Base-by-base conservation (phyloP, 2,329 filamentous ascomycete species). In the Grosmannia clavigera region DNA sequence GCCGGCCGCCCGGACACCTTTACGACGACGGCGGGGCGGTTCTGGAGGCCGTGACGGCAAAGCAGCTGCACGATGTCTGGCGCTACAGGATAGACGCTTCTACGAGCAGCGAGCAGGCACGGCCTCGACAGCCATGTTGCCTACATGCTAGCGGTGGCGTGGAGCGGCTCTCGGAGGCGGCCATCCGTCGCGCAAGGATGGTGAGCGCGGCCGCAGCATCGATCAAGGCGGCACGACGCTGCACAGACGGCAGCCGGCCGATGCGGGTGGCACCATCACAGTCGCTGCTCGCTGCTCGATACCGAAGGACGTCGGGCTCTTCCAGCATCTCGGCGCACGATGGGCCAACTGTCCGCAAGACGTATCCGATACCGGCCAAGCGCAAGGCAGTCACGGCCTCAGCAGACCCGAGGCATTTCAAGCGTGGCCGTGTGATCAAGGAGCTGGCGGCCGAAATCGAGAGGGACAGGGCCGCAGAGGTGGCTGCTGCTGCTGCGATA, bases 1-100 rank as follows among this genome's bases (percentile, higher is more conserved):
- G 43, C 3, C 61, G 46, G 14, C 64, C 67, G 25, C 68, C 67
- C 0, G 70, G 70, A 5, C 62, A 61, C 38, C 67, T 67, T 11
- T 68, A 67, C 16, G 62, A 62, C 51, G 65, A 65, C 12, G 65
- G 67, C 5, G 63, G 58, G 33, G 62, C 61, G 9, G 31, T 60
- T 9, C 56, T 62, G 29, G 62, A 64, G 22, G 12, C 54, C 3
- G 62, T 65, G 27, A 64, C 61, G 2, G 62, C 61, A 2, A 55
- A 61, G 2, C 54, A 61, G 38, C 61, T 66, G 1, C 56, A 57
- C 12, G 38, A 54, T 3, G 10, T 59, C 12, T 63, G 63, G 64
- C 55, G 57, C 11, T 35, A 57, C 25, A 51, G 46, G 14, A 43
- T 48, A 16, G 12, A 29, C 12, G 7, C 14, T 5, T 7, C 29